Evolutionary conservation across 2,329 filamentous ascomycete genomes (phyloP).

Genomic region (Cylindrodendrum hubeiense): DNA sequence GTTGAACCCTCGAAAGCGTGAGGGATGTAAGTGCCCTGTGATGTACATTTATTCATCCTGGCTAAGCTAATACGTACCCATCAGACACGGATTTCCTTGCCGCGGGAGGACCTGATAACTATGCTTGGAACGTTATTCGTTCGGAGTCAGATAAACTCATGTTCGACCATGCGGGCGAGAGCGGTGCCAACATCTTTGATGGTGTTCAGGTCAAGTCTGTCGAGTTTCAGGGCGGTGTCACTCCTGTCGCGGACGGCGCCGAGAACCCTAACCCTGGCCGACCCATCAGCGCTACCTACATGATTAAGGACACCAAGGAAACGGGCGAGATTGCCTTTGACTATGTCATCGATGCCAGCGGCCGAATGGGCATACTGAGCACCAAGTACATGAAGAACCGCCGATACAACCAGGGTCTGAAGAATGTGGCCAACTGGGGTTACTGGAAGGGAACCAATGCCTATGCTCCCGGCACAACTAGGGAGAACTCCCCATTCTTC

Average conservation of each 20-base stretch:
- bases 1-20: constrained; percentile 47
- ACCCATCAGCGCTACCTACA: constrained; percentile 53
- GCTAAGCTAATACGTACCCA: not conserved
- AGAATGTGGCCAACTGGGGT: constrained; percentile 63
- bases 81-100: constrained; percentile 57
- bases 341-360: constrained; percentile 63
- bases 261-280: constrained; percentile 38
- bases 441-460: constrained; percentile 56
- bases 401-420: constrained; percentile 58
- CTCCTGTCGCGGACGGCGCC: not conserved
- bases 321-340: constrained; percentile 57
- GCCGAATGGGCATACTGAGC: constrained; percentile 57
- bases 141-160: constrained; percentile 60
- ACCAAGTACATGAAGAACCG: constrained; percentile 64
- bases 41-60: not conserved
- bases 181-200: constrained; percentile 57
- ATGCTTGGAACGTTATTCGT: constrained; percentile 61
- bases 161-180: constrained; percentile 55
- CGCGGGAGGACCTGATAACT: constrained; percentile 51
- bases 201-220: constrained; percentile 51
- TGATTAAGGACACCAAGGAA: constrained; percentile 47
- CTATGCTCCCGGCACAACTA: constrained; percentile 51
- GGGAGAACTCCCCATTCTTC: constrained; percentile 56
- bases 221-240: constrained; percentile 42
- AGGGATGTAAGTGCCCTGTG: constrained; percentile 46